Percentiles rank a stretch among this genome's conserved stretches.
Evolutionary conservation across 805 yeast genomes (phyloP).

Genomic region (Metschnikowia shivogae): DNA sequence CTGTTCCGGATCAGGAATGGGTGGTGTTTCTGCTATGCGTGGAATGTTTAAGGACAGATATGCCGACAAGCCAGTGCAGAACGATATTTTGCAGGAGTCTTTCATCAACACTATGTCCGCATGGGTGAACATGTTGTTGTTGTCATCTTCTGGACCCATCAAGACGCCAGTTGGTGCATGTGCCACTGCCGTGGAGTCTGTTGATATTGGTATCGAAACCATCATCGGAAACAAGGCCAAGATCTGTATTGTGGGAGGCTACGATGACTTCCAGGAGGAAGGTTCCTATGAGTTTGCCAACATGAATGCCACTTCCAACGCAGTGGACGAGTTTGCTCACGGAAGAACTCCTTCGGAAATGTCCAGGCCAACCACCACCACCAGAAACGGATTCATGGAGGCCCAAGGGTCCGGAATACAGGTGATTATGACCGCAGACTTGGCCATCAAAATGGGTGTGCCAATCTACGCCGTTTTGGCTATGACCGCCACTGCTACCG

Average conservation of each 20-base stretch:
- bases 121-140: slow-evolving; percentile 97
- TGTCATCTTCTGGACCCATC: slow-evolving; percentile 97
- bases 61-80: slow-evolving; percentile 91
- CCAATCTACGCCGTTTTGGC: slow-evolving; percentile 96
- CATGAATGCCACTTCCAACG: slow-evolving; percentile 97
- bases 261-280: slow-evolving; percentile 99
- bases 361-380: slow-evolving; percentile 97
- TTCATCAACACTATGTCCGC: slow-evolving; percentile 99
- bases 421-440: slow-evolving; percentile 89
- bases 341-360: slow-evolving; percentile 98
- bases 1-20: slow-evolving; percentile 99
- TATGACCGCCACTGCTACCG: slow-evolving; percentile 93
- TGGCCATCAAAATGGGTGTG: slow-evolving; percentile 97
- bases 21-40: slow-evolving; percentile 95
- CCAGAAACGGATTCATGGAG: slow-evolving; percentile 98
- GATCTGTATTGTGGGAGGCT: slow-evolving; percentile 97
- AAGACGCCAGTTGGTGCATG: slow-evolving; percentile 99
- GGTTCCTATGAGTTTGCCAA: slow-evolving; percentile 97
- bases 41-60: slow-evolving; percentile 98
- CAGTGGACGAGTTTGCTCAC: slow-evolving; percentile 80
- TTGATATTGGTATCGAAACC: slow-evolving; percentile 93
- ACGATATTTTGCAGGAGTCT: slow-evolving; percentile 95
- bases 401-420: slow-evolving; percentile 99
- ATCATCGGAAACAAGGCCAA: slow-evolving; percentile 92
- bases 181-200: slow-evolving; percentile 98